Percentiles rank a stretch among this genome's conserved stretches.
Conservation (phyloP, 805 yeast species). For the Saturnispora ahearnii region DNA sequence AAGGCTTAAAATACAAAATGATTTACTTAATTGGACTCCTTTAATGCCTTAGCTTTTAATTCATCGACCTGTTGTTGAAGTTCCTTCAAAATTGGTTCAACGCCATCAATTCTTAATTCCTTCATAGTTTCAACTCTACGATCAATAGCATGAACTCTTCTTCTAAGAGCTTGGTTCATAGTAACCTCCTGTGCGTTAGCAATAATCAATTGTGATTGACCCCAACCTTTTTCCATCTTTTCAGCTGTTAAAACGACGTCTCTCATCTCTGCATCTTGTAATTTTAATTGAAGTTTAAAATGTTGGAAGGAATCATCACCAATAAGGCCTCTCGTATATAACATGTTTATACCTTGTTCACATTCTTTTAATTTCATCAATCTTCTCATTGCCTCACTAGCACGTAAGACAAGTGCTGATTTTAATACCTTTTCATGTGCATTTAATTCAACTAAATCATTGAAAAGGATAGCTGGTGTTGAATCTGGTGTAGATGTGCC, state of each 20-base stretch:
- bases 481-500: slow-evolving; percentile 13
- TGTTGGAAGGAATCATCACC: slow-evolving; percentile 86
- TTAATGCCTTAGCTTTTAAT: slow-evolving; percentile 3
- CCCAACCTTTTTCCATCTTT: slow-evolving; percentile 68
- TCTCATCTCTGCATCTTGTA: slow-evolving; percentile 74
- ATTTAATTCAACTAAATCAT: slow-evolving; percentile 33
- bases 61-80: slow-evolving; percentile 12
- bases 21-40: not conserved
- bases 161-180: slow-evolving; percentile 82
- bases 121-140: slow-evolving; percentile 30
- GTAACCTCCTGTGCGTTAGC: slow-evolving; percentile 82
- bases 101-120: slow-evolving; percentile 26
- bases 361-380: slow-evolving; percentile 74
- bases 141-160: slow-evolving; percentile 50
- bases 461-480: slow-evolving; percentile 11
- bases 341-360: slow-evolving; percentile 54
- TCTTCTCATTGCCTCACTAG: slow-evolving; percentile 84
- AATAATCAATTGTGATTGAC: slow-evolving; percentile 47
- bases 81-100: slow-evolving; percentile 16
- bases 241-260: slow-evolving; percentile 73
- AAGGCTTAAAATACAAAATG: not conserved
- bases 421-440: slow-evolving; percentile 53
- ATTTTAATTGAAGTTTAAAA: slow-evolving; percentile 64
- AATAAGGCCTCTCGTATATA: slow-evolving; percentile 82
- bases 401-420: slow-evolving; percentile 45